A percentile compares a stretch with the other conserved stretches of the same genome.
phyloP scores from a whole-genome alignment of 331 rosid species.

The Stylosanthes scabra region DNA sequence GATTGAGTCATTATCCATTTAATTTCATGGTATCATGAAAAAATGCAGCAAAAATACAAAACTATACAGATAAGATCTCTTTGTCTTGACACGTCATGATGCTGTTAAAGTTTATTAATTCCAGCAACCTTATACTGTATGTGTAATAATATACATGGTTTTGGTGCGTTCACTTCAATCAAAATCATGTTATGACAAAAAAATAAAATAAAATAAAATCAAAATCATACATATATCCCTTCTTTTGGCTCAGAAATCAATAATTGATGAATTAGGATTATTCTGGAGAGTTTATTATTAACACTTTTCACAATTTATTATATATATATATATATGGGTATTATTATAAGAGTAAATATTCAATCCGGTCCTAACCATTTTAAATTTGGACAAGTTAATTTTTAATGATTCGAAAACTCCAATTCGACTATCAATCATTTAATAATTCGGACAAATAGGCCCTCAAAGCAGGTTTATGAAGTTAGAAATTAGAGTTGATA shows the following conservation, averaged over 20 bases:
- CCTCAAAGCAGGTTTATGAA: too few relatives aligned
- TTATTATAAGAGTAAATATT: too few relatives aligned
- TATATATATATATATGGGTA: too few relatives aligned
- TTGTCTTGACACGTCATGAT: constrained; percentile 57
- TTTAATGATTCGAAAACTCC: too few relatives aligned
- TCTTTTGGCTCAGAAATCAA: constrained; percentile 31
- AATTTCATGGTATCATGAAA: constrained; percentile 51
- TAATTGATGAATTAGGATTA: constrained; percentile 4
- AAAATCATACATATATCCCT: constrained; percentile 6
- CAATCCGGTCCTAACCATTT: too few relatives aligned
- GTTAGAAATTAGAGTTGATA: too few relatives aligned
- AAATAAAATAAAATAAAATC: too few relatives aligned
- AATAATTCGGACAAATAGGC: too few relatives aligned
- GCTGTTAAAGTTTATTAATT: constrained; percentile 22
- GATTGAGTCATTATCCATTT: constrained; percentile 58
- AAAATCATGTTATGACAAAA: constrained; percentile 22
- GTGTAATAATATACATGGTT: neutral
- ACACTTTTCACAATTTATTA: too few relatives aligned
- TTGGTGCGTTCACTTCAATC: constrained; percentile 34
- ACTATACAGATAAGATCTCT: constrained; percentile 65
- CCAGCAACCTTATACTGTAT: constrained; percentile 16
- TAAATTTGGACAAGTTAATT: too few relatives aligned
- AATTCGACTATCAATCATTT: too few relatives aligned
- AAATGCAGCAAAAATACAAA: constrained; percentile 61
- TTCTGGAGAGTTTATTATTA: too few relatives aligned